A percentile compares a stretch with the other conserved stretches of the same genome.
Evolutionary conservation across 129 eudicot species (phyloP).

Genomic region (Tagetes patula): DNA sequence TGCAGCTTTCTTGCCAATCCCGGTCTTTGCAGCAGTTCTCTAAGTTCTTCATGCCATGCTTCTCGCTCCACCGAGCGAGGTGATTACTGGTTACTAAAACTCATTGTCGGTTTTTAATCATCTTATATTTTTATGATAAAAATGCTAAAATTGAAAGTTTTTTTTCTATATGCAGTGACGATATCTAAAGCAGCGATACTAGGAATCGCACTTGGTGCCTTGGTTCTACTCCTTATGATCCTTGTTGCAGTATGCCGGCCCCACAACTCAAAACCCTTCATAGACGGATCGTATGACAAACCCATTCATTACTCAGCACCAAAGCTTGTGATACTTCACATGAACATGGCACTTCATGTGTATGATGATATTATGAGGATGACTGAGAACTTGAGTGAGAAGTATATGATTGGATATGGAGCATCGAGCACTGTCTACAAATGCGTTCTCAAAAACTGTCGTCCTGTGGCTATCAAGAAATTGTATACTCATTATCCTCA

Average conservation of each 20-base stretch:
- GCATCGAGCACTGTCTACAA: conserved; percentile 98
- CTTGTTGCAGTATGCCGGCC: conserved; percentile 84
- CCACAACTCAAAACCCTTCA: conserved; percentile 50
- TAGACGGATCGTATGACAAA: conserved; percentile 68
- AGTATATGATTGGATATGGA: conserved; percentile 86
- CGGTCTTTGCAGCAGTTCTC: conserved; percentile 77
- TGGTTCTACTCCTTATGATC: conserved; percentile 88
- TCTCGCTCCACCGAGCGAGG: conserved; percentile 67
- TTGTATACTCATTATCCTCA: conserved; percentile 74
- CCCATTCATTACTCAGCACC: conserved; percentile 90
- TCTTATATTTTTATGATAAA: neutral
- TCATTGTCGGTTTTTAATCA: no score
- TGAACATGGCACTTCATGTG: conserved; percentile 99
- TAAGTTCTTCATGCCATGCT: conserved; percentile 57
- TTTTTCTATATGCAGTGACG: conserved; percentile 38
- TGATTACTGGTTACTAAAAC: conserved; percentile 21
- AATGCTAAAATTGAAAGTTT: neutral
- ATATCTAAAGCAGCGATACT: conserved; percentile 86
- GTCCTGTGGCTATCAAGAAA: conserved; percentile 92
- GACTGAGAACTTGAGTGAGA: conserved; percentile 95
- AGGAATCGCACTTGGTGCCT: conserved; percentile 88
- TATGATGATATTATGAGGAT: conserved; percentile 97
- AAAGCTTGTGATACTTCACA: conserved; percentile 92
- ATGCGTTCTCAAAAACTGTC: conserved; percentile 89
- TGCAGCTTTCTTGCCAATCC: conserved; percentile 82